Conservation (phyloP, 2,329 filamentous ascomycete species). For the Cercospora sp. region DNA sequence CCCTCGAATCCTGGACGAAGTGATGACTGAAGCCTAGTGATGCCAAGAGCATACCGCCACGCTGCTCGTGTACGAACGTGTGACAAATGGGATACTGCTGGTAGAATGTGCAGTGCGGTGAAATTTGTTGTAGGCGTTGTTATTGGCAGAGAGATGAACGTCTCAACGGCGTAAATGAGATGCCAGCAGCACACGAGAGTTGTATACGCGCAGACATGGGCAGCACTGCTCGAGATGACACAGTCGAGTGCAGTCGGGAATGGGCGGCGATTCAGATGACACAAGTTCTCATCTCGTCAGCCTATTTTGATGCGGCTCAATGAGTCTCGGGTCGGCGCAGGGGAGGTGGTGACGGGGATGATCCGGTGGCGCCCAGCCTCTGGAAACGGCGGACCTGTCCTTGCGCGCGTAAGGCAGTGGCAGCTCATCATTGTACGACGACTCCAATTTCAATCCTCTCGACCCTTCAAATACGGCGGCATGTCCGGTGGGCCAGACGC, state of each 20-base stretch:
- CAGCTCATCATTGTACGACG: neutral
- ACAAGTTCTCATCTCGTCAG: neutral
- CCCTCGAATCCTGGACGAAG: neutral
- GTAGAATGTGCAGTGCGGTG: neutral
- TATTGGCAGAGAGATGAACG: neutral
- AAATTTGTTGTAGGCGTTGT: neutral
- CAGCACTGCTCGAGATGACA: neutral
- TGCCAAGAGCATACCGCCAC: neutral
- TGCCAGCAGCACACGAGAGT: neutral
- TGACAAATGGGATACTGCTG: neutral
- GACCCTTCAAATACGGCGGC: neutral
- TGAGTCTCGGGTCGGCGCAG: neutral
- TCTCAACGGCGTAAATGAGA: neutral
- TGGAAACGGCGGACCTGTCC: neutral
- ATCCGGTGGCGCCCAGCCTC: conserved; percentile 1
- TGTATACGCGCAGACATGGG: neutral
- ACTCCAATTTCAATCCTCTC: neutral
- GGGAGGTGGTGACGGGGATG: neutral
- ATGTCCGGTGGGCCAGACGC: neutral
- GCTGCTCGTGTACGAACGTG: neutral
- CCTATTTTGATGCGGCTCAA: neutral
- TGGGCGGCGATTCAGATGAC: neutral
- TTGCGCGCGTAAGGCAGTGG: neutral
- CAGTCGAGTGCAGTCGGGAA: neutral
- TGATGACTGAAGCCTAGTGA: neutral